Base-by-base conservation (phyloP, 768 basidiomycete genomes). In the Termitomyces sp. region DNA sequence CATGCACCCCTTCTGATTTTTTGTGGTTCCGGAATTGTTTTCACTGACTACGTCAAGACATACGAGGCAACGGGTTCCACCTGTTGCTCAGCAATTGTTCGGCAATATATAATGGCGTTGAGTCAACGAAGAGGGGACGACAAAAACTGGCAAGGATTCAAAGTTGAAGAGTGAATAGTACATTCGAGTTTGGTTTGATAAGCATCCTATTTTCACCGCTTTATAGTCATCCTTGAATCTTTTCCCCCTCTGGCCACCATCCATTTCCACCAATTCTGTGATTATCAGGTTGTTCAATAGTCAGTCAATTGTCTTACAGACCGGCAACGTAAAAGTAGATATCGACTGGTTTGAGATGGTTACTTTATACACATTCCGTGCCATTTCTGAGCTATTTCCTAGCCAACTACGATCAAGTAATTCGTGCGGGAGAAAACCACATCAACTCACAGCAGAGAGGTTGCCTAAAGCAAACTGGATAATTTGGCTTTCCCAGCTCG, bases 1-100 rank as follows among this genome's bases (percentile, higher is more conserved):
- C 56, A 57, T 15, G 63, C 65, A 13, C 68, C 66, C 7, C 60
- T 69, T 10, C 51, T 69, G n/a, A 69, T 69, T n/a, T 69, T 63
- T 47, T 68, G 66, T 26, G 64, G 62, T 13, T 16, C 28, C 1
- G 60, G 62, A 12, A 59, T 69, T 44, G 13, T 54, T 36, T 50
- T 57, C 33, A 69, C 68, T 0, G n/a, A 33, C 5, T 68, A 66
- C 48, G 68, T 68, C 26, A 34, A 55, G 6, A 36, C 34, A 20
- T 68, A 64, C 42, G 56, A 56, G 8, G 58, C 60, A 2, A 63
- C 61, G 18, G 68, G 65, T 16, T 67, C 66, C 18, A 69, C 66
- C 24, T 53, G 58, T 33, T 1, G 36, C n/a, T 26, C 51, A 7
- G 46, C 15, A 16, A 56, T 61, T 4, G 65, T 62, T 24, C 18